These are phyloP conservation scores for Fomitiporia mediterranea DNA, from an alignment of 1,284 basidiomycete species.

Conservation along the genomic window DNA sequence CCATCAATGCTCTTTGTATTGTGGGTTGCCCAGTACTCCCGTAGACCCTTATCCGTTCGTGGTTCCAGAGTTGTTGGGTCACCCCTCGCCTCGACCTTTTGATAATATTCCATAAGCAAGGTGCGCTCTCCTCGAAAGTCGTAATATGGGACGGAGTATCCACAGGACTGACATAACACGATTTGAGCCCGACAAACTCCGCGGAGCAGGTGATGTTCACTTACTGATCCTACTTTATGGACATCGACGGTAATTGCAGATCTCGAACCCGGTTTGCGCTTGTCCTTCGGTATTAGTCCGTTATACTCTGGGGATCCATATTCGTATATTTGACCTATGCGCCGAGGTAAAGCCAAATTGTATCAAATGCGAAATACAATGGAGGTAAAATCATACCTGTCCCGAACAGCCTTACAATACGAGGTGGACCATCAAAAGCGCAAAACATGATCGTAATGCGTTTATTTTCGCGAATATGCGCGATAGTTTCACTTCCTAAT, in stretches of 20 bases:
- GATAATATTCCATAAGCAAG: neutral
- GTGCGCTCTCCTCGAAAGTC: constrained; percentile 41
- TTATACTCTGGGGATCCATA: constrained; percentile 49
- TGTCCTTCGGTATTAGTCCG: constrained; percentile 36
- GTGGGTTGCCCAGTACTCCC: constrained; percentile 39
- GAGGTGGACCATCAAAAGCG: constrained; percentile 44
- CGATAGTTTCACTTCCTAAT: constrained; percentile 56
- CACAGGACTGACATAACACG: neutral
- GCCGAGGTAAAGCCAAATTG: constrained; percentile 5
- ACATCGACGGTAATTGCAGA: constrained; percentile 48
- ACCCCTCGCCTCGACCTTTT: constrained; percentile 25
- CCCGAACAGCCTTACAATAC: constrained; percentile 50
- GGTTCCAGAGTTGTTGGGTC: constrained; percentile 14
- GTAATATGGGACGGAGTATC: constrained; percentile 44
- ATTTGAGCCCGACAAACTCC: neutral
- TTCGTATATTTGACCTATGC: constrained; percentile 43
- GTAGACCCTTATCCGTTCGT: constrained; percentile 32
- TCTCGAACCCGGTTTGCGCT: constrained; percentile 44
- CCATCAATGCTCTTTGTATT: constrained; percentile 42
- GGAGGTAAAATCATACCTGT: constrained; percentile 36
- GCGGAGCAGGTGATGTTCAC: neutral
- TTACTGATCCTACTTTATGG: constrained; percentile 45
- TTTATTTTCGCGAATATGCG: constrained; percentile 54
- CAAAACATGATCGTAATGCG: constrained; percentile 54
- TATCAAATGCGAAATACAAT: neutral